Conservation (phyloP, 768 basidiomycete species). For the Boletus eberwhitei region DNA sequence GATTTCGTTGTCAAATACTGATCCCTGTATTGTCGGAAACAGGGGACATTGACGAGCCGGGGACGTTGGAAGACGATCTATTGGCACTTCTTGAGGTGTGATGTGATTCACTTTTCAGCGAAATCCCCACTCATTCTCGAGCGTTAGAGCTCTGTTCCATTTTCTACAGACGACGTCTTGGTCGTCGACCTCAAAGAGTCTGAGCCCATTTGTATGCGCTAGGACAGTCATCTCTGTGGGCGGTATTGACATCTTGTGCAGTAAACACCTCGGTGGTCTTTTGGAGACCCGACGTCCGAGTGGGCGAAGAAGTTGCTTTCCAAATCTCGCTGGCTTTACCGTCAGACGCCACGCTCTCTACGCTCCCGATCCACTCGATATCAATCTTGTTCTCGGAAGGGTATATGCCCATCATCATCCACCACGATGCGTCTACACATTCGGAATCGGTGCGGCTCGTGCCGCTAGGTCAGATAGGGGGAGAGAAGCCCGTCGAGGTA, state of each 20-base stretch:
- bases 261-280: conserved; percentile 69
- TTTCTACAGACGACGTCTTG: conserved; percentile 51
- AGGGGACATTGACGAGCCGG: conserved; percentile 44
- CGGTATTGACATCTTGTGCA: conserved; percentile 27
- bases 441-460: conserved; percentile 28
- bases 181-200: conserved; percentile 62
- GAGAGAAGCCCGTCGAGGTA: conserved; percentile 24
- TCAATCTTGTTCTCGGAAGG: conserved; percentile 56
- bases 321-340: conserved; percentile 68
- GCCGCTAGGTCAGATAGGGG: conserved; percentile 46
- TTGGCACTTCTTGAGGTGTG: conserved; percentile 68
- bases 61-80: conserved; percentile 63
- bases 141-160: conserved; percentile 66
- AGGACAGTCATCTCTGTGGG: not conserved
- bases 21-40: conserved; percentile 26
- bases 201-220: conserved; percentile 56
- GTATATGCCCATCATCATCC: conserved; percentile 48
- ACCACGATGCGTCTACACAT: conserved; percentile 34
- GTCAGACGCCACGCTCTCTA: conserved; percentile 43
- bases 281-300: conserved; percentile 60
- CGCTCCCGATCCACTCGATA: conserved; percentile 60
- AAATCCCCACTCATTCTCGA: not conserved
- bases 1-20: not conserved
- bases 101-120: not conserved
- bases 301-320: conserved; percentile 65